Evolutionary conservation across 257 asterid species (phyloP), one percentile per base, ranked within the genome.

Genomic region (Plantago elongata): DNA sequence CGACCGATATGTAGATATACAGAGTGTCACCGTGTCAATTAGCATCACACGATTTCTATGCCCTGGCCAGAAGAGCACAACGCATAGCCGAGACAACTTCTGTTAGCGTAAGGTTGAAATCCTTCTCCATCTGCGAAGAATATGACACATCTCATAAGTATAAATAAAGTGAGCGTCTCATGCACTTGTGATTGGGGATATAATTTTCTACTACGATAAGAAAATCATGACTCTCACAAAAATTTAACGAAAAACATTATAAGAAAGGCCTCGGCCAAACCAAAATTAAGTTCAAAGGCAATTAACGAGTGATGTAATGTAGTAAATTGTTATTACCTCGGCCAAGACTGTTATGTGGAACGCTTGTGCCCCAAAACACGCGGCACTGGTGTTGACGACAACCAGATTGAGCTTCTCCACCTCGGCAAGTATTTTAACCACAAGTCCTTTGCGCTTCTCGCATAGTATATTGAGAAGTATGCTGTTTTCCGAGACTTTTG

Each of bases 381-480:
- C 22, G 61, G 61, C 69, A 15, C 66, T 74, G 27, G 75, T 64
- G 64, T 15, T 77, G 48, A 67, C 63, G 18, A 77, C 77, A 29
- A 45, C 54, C 11, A 80, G 54, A 68, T 64, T 65, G 29, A 80
- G 78, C 67, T 66, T 80, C 65, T 80, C 86, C 12, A 80, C 50
- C 16, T 69, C 55, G 47, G 60, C 45, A 1, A 77, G 63, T 12
- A 72, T 13, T 6, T 80, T 72, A 0, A 54, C 62, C 9, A 77
- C 29, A 51, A 80, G 16, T 13, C 81, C 78, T 54, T 61, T 72
- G 54, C 58, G 72, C 44, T 57, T 79, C 63, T 72, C 77, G 11
- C 84, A 75, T 1, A 66, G 61, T 34, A 79, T 66, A 11, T 74
- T 72, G 8, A 75, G 13, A 13, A 75, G 77, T 13, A 75, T 67